A percentile compares a stretch with the other conserved stretches of the same genome.
These are phyloP conservation scores for Fusarium bulbicola DNA, from an alignment of 2,329 filamentous ascomycete species.

Conservation along the genomic window DNA sequence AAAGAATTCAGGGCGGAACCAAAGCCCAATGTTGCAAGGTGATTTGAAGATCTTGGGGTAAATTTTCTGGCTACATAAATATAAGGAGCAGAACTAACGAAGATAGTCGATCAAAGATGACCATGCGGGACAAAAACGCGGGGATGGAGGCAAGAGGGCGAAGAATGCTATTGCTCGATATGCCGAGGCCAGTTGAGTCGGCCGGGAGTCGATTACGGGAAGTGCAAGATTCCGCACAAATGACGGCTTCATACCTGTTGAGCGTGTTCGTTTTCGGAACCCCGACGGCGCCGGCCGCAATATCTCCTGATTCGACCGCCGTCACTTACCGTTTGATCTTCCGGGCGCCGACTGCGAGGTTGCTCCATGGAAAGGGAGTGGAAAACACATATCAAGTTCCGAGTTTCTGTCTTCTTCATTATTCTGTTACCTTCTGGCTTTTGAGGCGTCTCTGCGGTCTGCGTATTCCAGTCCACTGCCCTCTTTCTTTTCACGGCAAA, in stretches of 20 bases:
- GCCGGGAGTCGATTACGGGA: constrained; percentile 23
- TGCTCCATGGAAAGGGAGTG: background rate
- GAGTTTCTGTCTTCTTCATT: background rate
- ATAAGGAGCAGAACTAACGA: constrained; percentile 16
- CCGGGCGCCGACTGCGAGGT: constrained; percentile 1
- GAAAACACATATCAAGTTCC: background rate
- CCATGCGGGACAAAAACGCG: background rate
- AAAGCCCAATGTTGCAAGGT: background rate
- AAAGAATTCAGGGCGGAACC: background rate
- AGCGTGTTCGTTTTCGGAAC: constrained; percentile 43
- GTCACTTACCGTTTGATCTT: constrained; percentile 9
- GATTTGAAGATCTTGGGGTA: constrained; percentile 16
- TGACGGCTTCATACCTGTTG: background rate
- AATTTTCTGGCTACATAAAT: background rate
- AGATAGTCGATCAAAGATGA: background rate
- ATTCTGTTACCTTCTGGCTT: background rate
- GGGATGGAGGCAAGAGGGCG: background rate
- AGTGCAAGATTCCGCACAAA: background rate
- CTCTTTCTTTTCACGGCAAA: background rate
- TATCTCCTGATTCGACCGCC: constrained; percentile 28
- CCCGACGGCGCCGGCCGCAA: constrained; percentile 12
- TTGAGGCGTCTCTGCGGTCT: background rate
- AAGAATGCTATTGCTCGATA: constrained; percentile 18
- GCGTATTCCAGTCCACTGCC: background rate
- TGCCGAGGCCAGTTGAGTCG: constrained; percentile 16